Evolutionary conservation across 306 rosid genomes (phyloP), one percentile per base, ranked within the genome.

Genomic region (Cicer bijugum): DNA sequence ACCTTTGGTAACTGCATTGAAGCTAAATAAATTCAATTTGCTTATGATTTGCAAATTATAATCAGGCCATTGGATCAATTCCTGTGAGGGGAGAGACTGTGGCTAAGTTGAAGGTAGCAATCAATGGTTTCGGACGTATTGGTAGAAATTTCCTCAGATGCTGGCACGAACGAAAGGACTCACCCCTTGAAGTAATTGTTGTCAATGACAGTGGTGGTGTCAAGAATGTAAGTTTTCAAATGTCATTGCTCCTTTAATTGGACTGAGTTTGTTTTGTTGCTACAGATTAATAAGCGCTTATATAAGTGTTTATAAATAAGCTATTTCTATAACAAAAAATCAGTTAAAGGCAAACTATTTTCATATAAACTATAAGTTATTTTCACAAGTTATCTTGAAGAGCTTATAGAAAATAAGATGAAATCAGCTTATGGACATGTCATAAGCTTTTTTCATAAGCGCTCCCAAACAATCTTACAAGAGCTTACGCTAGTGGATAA

Each of bases 121-220:
- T 95, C 86, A 95, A 94, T 12, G 99, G 99, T 80, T 95, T 95
- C 74, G 97, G 99, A 58, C 95, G 97, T 55, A 95, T 90, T 20
- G 99, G 99, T 65, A 85, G 99, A 71, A 95, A 95, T 85, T 95
- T 95, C 74, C 96, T 95, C 9, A 89, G 99, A 53, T 95, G 99
- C 88, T 95, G 99, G 99, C 99, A 95, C 45, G 97, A 97, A 33
- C 77, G 99, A 65, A 86, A 90, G 77, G 77, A 95, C 83, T 91
- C 99, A 1, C 99, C 97, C 65, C 93, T 95, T 4, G 99, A 95
- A 1, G 97, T 95, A 9, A 3, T 95, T 40, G 93, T 91, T 50
- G 97, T 95, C 85, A 95, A 94, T 64, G 99, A 94, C 91, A 94
- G 99, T 10, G 99, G 97, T 17, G 99, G 99, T 78, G 99, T 94